A percentile compares a stretch with the other conserved stretches of the same genome.
Conservation (phyloP, 2,329 filamentous ascomycete species). For the Claviceps sp. region DNA sequence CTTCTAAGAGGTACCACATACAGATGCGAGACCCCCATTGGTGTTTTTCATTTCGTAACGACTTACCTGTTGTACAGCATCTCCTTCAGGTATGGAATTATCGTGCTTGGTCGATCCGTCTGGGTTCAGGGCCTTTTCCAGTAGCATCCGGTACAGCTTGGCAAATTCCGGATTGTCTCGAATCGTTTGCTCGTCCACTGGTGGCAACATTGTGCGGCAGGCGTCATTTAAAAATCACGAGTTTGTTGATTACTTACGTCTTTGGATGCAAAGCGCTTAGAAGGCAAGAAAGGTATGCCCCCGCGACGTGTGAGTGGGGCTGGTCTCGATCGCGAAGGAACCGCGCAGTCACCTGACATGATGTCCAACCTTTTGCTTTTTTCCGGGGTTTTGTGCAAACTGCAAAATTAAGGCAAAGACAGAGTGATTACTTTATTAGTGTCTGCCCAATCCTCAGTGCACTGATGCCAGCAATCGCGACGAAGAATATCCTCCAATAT, state of each 20-base stretch:
- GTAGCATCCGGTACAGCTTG: conserved; percentile 42
- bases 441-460: not conserved
- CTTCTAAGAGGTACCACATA: not conserved
- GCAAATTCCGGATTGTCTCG: conserved; percentile 46
- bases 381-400: not conserved
- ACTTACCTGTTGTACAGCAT: conserved; percentile 34
- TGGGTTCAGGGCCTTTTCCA: conserved; percentile 38
- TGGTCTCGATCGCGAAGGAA: conserved; percentile 14
- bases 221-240: not conserved
- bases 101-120: conserved; percentile 45
- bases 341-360: conserved; percentile 23
- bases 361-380: not conserved
- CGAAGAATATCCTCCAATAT: not conserved
- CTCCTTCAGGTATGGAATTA: conserved; percentile 34
- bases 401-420: not conserved
- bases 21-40: too few species aligned
- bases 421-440: not conserved
- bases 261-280: too few species aligned
- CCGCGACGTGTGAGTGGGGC: not conserved
- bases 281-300: too few species aligned
- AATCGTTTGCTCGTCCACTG: conserved; percentile 40
- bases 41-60: not conserved
- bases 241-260: not conserved
- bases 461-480: not conserved
- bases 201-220: conserved; percentile 36